Evolutionary conservation across 306 rosid species (phyloP).

Genomic region (Astragalus glycyphyllos): DNA sequence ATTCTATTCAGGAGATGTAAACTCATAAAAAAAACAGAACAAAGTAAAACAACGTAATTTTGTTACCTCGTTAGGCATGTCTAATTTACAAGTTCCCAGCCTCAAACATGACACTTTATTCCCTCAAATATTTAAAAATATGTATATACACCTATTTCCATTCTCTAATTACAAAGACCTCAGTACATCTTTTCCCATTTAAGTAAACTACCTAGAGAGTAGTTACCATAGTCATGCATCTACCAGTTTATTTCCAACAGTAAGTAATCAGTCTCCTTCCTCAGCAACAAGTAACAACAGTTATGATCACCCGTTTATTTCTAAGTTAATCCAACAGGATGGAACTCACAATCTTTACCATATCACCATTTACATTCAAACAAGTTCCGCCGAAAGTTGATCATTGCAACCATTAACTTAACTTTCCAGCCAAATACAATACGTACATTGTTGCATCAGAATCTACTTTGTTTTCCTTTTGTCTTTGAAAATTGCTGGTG

Average conservation of each 20-base stretch:
- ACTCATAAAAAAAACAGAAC: conserved; percentile 24
- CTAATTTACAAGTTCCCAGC: conserved; percentile 36
- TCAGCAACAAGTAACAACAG: conserved; percentile 13
- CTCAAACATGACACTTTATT: conserved; percentile 28
- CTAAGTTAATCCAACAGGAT: conserved; percentile 12
- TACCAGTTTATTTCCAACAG: conserved; percentile 23
- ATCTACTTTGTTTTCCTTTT: conserved; percentile 38
- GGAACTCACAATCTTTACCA: conserved; percentile 11
- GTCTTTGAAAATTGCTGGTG: conserved; percentile 38
- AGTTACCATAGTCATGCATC: conserved; percentile 33
- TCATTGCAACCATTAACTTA: conserved; percentile 34
- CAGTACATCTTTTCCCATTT: conserved; percentile 27
- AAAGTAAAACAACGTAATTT: not conserved
- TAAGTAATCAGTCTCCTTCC: not conserved
- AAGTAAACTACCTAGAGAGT: conserved; percentile 17
- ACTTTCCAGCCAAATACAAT: conserved; percentile 24
- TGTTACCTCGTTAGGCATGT: conserved; percentile 19
- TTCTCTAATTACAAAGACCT: conserved; percentile 16
- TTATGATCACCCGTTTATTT: conserved; percentile 19
- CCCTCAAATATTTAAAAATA: conserved; percentile 30
- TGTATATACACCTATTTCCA: conserved; percentile 22
- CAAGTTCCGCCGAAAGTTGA: conserved; percentile 9
- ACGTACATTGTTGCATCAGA: conserved; percentile 25
- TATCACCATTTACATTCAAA: conserved; percentile 14
- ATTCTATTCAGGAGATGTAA: not conserved